Evolutionary conservation across 1,284 basidiomycete genomes (phyloP), one percentile per base, ranked within the genome.

Genomic region (Irpex rosettiformis): DNA sequence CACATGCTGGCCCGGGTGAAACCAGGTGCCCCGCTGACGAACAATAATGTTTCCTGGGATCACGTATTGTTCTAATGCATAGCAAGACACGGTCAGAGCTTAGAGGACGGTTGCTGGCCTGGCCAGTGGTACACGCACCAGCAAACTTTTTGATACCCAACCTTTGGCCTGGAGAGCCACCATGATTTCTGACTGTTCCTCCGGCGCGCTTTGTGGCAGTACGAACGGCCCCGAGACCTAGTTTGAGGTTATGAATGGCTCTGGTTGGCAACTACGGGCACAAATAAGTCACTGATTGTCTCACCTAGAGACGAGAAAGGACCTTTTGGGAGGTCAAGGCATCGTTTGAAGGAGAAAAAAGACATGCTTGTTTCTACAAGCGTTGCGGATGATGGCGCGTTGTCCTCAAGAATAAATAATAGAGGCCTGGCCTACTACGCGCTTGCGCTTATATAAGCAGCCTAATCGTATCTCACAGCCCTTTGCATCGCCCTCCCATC

Each of bases 201-300:
- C 95, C 95, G 56, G 94, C 94, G 56, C 93, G 87, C 75, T 98
- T 98, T 57, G 96, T 97, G 48, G 95, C 93, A 22, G 91, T 96
- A 72, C 95, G 87, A 57, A 96, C 79, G 58, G 94, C 85, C 33
- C 88, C 86, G 70, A 78, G 57, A 40, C 69, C 72, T 75, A 58
- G 42, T 58, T 58, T 62, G 55, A 52, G 21, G 28, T 56, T 58
- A 58, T 57, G 64, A 56, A 54, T 40, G 48, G 56, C 55, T 58
- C 58, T 57, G 64, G 57, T 55, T 40, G 48, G 56, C 55, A 37
- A 42, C 43, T 25, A 55, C 4, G 47, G 63, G 52, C 58, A 58
- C 55, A 55, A 60, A 57, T 30, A 52, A 64, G 60, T 37, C 25
- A 53, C 52, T 24, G 49, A 29, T n/a, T 53, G 21, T 66, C 65